Conservation (phyloP, 441 rosid species). For the Pelargonium cotyledonis region DNA sequence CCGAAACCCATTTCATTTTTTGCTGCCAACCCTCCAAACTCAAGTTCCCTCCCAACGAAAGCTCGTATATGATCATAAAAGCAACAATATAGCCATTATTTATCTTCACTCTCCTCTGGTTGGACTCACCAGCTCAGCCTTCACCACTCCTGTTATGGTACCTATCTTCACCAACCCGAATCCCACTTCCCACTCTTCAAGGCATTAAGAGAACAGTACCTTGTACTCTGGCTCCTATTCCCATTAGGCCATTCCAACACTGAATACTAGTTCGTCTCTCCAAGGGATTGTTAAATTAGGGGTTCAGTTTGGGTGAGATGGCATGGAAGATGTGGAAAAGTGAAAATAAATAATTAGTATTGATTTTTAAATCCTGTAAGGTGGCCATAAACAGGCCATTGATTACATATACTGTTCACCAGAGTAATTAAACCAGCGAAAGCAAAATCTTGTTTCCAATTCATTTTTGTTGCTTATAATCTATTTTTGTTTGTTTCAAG, state of each 20-base stretch:
- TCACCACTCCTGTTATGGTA: background rate
- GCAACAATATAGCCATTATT: background rate
- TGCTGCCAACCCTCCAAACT: background rate
- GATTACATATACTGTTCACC: background rate
- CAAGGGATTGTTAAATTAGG: background rate
- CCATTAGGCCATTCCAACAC: background rate
- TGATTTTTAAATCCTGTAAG: background rate
- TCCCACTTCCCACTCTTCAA: no score
- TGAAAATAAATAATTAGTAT: background rate
- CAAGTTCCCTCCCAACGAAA: background rate
- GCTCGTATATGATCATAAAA: no score
- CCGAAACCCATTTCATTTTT: no score
- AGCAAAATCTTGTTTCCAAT: background rate
- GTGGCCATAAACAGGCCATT: background rate
- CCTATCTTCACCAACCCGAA: background rate
- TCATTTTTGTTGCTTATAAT: slow-evolving; percentile 7
- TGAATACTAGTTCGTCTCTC: background rate
- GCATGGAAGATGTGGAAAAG: background rate
- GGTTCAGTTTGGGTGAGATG: background rate
- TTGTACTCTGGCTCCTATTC: background rate
- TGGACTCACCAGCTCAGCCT: background rate
- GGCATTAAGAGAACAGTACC: background rate
- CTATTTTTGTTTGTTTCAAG: slow-evolving; percentile 34
- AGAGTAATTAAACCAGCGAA: background rate
- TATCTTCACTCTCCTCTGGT: background rate